Percentiles rank a stretch among this genome's conserved stretches.
Conservation (phyloP, 2,329 filamentous ascomycete species). For the Aphanocladium album region DNA sequence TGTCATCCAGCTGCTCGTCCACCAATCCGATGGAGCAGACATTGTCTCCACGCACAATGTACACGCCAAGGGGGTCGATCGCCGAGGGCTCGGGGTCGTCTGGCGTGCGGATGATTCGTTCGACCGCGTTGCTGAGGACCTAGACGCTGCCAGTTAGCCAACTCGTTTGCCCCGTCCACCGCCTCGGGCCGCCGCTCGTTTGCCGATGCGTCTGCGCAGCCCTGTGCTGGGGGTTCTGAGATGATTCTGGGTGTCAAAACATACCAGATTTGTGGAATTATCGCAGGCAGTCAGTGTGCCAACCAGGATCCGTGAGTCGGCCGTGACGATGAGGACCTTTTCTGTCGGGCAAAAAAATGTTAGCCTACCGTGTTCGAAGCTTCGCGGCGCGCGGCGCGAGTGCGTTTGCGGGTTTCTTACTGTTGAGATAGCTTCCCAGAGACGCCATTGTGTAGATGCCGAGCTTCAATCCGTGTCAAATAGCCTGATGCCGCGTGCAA, state of each 20-base stretch:
- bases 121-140: slow-evolving; percentile 77
- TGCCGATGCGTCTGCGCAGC: background rate
- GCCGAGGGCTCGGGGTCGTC: slow-evolving; percentile 79
- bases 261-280: slow-evolving; percentile 80
- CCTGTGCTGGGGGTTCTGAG: no score
- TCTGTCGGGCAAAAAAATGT: slow-evolving; percentile 48
- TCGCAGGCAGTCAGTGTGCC: slow-evolving; percentile 84
- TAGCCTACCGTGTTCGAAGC: background rate
- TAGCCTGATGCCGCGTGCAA: background rate
- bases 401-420: slow-evolving; percentile 23
- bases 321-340: slow-evolving; percentile 85
- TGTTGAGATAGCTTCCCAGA: slow-evolving; percentile 41
- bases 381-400: background rate
- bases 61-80: slow-evolving; percentile 79
- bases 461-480: background rate
- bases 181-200: background rate
- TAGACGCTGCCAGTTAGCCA: slow-evolving; percentile 23
- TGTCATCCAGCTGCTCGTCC: slow-evolving; percentile 81
- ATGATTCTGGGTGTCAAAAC: slow-evolving; percentile 19
- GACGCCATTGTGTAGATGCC: slow-evolving; percentile 33
- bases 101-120: slow-evolving; percentile 81
- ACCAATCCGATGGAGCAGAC: slow-evolving; percentile 86
- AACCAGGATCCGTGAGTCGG: slow-evolving; percentile 81
- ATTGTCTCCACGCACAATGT: slow-evolving; percentile 90
- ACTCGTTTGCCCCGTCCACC: background rate